phyloP scores from a whole-genome alignment of 768 basidiomycete genomes.

The Boletus speciosus region DNA sequence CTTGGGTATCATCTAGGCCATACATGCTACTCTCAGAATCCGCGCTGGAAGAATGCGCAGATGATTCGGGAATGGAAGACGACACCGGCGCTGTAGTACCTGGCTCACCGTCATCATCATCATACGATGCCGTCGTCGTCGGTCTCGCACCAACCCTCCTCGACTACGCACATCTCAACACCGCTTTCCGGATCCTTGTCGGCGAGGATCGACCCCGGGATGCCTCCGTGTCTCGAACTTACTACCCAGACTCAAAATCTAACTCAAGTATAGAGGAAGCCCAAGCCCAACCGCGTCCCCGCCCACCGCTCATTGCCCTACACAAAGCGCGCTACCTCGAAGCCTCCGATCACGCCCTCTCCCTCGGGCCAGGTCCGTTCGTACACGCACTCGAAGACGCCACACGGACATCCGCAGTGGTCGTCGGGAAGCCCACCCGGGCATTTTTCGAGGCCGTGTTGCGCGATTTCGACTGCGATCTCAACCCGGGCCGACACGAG shows the following conservation, averaged over 20 bases:
- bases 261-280: no score
- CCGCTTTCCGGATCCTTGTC: conserved; percentile 62
- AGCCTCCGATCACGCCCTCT: conserved; percentile 44
- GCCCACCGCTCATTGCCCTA: conserved; percentile 50
- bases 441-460: conserved; percentile 60
- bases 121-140: conserved; percentile 60
- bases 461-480: conserved; percentile 39
- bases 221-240: not conserved
- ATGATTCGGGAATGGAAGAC: not conserved
- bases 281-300: not conserved
- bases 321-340: conserved; percentile 56
- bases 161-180: conserved; percentile 55
- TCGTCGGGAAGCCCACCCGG: conserved; percentile 63
- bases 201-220: conserved; percentile 31
- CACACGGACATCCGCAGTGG: conserved; percentile 41
- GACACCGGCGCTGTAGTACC: not conserved
- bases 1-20: conserved; percentile 31
- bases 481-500: conserved; percentile 14
- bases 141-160: conserved; percentile 53
- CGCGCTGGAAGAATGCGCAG: conserved; percentile 41
- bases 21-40: conserved; percentile 54
- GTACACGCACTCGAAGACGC: conserved; percentile 60
- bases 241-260: no score
- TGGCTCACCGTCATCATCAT: not conserved
- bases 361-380: conserved; percentile 70